Evolutionary conservation across 495 filamentous ascomycete species (phyloP).

Genomic region (Penicillium goetzii): DNA sequence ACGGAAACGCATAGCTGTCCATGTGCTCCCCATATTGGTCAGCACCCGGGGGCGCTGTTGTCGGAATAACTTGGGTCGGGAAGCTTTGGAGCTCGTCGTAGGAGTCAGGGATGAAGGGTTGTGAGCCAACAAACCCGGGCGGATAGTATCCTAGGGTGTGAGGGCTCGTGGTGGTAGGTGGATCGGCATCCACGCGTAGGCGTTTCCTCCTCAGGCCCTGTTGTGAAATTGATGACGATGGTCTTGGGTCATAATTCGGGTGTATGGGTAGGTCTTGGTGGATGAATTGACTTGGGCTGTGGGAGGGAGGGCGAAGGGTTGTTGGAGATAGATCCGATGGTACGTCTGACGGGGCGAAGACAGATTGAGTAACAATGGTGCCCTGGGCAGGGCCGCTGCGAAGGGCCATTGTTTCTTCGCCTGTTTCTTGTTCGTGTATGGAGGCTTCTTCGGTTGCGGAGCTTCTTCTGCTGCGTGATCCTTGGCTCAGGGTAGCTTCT

Average conservation of each 20-base stretch:
- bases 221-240: conserved; percentile 14
- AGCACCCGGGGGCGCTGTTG: conserved; percentile 16
- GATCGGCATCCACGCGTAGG: conserved; percentile 21
- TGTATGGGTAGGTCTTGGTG: conserved; percentile 20
- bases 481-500: conserved; percentile 19
- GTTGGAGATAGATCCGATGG: conserved; percentile 10
- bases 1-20: conserved; percentile 32
- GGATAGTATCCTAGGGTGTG: conserved; percentile 24
- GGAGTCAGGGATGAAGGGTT: conserved; percentile 26
- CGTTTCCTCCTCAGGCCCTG: conserved; percentile 31
- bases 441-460: conserved; percentile 14
- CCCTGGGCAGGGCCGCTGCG: conserved; percentile 4
- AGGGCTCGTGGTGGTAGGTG: conserved; percentile 25
- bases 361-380: conserved; percentile 8
- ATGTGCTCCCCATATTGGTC: conserved; percentile 25
- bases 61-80: conserved; percentile 12
- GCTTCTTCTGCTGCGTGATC: conserved; percentile 18
- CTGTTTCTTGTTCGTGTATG: conserved; percentile 7
- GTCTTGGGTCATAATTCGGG: conserved; percentile 7
- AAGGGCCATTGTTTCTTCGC: conserved; percentile 12
- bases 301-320: conserved; percentile 8
- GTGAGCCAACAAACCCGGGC: conserved; percentile 21
- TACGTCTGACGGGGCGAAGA: conserved; percentile 3
- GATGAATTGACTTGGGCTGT: conserved; percentile 18
- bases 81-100: conserved; percentile 27